Evolutionary conservation across 257 asterid genomes (phyloP), one percentile per base, ranked within the genome.

Genomic region (Petunia axillaris): DNA sequence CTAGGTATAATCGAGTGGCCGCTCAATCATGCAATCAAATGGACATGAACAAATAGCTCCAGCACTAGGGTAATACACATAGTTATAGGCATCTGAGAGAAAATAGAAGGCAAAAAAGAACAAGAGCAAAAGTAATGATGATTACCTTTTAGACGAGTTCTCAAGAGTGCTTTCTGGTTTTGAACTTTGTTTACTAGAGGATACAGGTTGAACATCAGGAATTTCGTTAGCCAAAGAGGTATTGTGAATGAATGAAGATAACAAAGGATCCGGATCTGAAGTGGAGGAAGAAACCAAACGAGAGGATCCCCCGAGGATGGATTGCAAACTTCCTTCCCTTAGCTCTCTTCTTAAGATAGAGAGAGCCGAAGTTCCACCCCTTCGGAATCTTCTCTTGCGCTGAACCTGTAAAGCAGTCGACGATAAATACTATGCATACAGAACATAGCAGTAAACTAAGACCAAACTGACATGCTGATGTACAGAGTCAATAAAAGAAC

Each of bases 191-290:
- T 85, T 88, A 36, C 66, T 41, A 1, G 88, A 84, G 52, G 91
- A 80, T 46, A 82, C 48, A 80, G 92, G 82, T 75, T 79, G 92
- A 80, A 80, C 79, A 16, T 25, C 79, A 53, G 81, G 83, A 66
- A 89, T 67, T 79, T 86, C 91, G 62, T 88, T 87, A 50, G 63
- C 87, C 53, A 58, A 84, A 4, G 94, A 76, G 59, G 89, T 88
- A 84, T 86, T 90, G 87, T 77, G 86, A 43, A 94, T 91, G 85
- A 94, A 94, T n/a, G 96, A 91, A 73, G 91, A 86, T 58, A 94
- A 81, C 78, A 91, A 82, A 15, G 95, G 91, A 84, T 94, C 98
- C 3, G 95, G 88, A 79, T 88, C 91, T 2, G 88, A 16, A 43
- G 83, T 90, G 0, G 89, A 84, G 67, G 94, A 86, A 36, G 93